Evolutionary conservation across 2,329 filamentous ascomycete genomes (phyloP).

Genomic region (Mycosphaerella sp.): DNA sequence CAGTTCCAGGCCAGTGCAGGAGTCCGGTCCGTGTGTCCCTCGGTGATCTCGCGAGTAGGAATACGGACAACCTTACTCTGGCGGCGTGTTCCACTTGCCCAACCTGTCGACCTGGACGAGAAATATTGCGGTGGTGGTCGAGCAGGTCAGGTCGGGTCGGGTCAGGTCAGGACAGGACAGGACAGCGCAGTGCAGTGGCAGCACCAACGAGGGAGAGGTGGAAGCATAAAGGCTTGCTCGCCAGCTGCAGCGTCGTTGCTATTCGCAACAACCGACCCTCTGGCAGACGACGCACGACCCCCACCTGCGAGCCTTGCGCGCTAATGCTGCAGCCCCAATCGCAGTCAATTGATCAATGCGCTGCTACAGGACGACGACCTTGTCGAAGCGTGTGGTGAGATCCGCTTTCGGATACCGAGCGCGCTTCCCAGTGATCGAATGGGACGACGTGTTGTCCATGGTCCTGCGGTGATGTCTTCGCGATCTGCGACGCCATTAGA

Average conservation of each 20-base stretch:
- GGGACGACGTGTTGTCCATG: background rate
- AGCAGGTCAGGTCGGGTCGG: background rate
- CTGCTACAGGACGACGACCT: background rate
- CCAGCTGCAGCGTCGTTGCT: conserved; percentile 8
- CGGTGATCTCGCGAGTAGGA: background rate
- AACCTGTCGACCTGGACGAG: background rate
- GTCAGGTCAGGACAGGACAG: too few relatives aligned
- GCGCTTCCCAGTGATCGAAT: background rate
- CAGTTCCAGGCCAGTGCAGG: background rate
- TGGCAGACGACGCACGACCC: background rate
- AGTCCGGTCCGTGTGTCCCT: background rate
- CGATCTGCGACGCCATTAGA: background rate
- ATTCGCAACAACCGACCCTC: conserved; percentile 4
- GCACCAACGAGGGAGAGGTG: background rate
- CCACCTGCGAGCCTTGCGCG: background rate
- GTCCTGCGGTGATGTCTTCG: background rate
- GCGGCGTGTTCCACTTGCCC: background rate
- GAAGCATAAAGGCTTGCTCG: background rate
- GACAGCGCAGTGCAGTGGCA: too few relatives aligned
- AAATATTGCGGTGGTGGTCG: background rate
- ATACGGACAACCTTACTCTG: background rate
- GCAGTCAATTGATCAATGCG: background rate
- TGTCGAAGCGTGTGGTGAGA: background rate
- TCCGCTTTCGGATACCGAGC: background rate
- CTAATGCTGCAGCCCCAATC: background rate